Percentiles rank a stretch among this genome's conserved stretches.
phyloP scores from a whole-genome alignment of 2,329 filamentous ascomycete genomes.

The Penicillium sp. region DNA sequence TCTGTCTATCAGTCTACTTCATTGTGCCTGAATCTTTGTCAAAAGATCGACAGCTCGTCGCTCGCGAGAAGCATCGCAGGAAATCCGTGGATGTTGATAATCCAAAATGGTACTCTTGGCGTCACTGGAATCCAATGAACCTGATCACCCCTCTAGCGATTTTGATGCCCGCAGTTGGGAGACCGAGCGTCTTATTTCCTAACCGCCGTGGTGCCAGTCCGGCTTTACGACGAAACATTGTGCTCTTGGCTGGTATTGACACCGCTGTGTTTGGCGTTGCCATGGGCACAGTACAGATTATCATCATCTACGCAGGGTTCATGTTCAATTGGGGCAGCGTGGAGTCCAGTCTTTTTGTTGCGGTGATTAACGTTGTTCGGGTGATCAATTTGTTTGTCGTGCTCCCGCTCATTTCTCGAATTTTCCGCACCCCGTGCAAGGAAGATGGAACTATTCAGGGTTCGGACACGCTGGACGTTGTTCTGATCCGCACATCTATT shows the following conservation, averaged over 20 bases:
- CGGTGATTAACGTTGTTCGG: conserved; percentile 72
- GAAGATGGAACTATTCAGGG: conserved; percentile 58
- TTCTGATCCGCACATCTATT: conserved; percentile 71
- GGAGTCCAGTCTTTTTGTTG: conserved; percentile 78
- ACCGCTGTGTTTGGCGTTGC: conserved; percentile 77
- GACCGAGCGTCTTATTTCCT: conserved; percentile 29
- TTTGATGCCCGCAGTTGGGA: conserved; percentile 62
- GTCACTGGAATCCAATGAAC: conserved; percentile 55
- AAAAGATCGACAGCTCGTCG: conserved; percentile 65
- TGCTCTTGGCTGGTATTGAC: conserved; percentile 77
- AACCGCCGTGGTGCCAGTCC: conserved; percentile 58
- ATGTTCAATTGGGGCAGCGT: conserved; percentile 80
- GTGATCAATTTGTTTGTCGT: conserved; percentile 72
- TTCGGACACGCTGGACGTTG: conserved; percentile 74
- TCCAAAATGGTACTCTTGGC: conserved; percentile 32
- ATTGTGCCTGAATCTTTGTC: conserved; percentile 83
- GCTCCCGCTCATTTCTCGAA: conserved; percentile 72
- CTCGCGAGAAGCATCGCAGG: conserved; percentile 64
- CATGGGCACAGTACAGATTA: conserved; percentile 76
- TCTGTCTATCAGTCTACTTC: conserved; percentile 69
- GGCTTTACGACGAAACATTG: conserved; percentile 72
- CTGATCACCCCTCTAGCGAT: conserved; percentile 75
- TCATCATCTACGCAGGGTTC: conserved; percentile 78
- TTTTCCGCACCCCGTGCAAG: conserved; percentile 57
- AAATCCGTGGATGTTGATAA: conserved; percentile 39